Base-by-base conservation (phyloP, 2,329 filamentous ascomycete species). In the Colletotrichum lentis region DNA sequence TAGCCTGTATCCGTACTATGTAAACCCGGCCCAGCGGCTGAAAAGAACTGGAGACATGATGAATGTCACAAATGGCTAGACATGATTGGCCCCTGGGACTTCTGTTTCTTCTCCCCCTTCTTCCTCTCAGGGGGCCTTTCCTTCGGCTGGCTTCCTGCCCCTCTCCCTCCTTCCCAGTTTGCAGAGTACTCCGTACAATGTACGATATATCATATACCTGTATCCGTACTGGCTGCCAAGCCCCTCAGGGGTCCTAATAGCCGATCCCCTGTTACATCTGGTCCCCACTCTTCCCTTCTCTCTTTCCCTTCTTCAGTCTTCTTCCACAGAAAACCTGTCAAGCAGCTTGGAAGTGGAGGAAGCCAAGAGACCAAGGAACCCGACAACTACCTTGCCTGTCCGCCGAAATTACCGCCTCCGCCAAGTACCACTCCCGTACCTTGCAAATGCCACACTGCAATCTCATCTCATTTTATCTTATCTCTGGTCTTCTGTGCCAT, bases 381-480 rank as follows among this genome's bases (percentile, higher is more conserved):
- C 39, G 16, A 12, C 41, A 8, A 27, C 27, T 69, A 69, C 62
- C n/a, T 49, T 27, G 18, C 14, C 7, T 3, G 12, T 24, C 61
- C 43, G 18, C 44, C 20, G 31, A 67, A 59, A 46, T 43, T 20
- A 41, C 54, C 43, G 43, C 41, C 8, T 35, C 18, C 41, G 20
- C 24, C 61, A 68, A 20, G 65, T 68, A 59, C 49, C 54, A 47
- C 24, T 49, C 27, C 47, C 49, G 61, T 64, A 59, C 47, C 64
- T 47, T 47, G 39, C 22, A 47, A 27, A 11, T 35, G 31, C 64
- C 39, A 41, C 60, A 39, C 53, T 46, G 52, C 61, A 64, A 68
- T 68, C 61, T 49, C 52, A 24, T 39, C 31, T 16, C 11, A 37
- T 14, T 7, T 31, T 7, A 31, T 31, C 8, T 31, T 7, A 31